These are phyloP conservation scores for Piloderma croceum DNA, from an alignment of 768 basidiomycete species.

Conservation along the genomic window DNA sequence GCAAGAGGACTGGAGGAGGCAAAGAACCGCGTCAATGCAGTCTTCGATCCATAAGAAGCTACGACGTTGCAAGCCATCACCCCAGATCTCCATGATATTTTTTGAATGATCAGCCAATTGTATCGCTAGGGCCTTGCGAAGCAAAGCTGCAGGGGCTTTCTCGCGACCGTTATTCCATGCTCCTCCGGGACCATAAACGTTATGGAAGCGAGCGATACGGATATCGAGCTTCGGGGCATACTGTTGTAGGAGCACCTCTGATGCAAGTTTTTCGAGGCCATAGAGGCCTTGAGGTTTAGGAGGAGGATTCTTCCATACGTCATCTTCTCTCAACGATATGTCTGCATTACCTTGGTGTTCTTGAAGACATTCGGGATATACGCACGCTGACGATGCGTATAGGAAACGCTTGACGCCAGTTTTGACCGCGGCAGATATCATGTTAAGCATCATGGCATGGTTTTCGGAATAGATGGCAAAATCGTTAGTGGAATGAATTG, in stretches of 20 bases:
- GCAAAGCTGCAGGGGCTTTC: conserved; percentile 52
- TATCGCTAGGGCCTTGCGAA: conserved; percentile 45
- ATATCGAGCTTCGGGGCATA: conserved; percentile 29
- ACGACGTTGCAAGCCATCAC: conserved; percentile 45
- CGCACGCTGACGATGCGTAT: conserved; percentile 56
- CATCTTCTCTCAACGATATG: conserved; percentile 41
- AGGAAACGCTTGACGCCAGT: conserved; percentile 41
- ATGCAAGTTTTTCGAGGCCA: conserved; percentile 51
- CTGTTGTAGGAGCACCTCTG: conserved; percentile 40
- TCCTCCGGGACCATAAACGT: conserved; percentile 51
- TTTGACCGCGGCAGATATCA: conserved; percentile 35
- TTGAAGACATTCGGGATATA: conserved; percentile 47
- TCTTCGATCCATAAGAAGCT: conserved; percentile 55
- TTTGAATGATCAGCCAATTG: conserved; percentile 13
- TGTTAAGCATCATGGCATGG: conserved; percentile 42
- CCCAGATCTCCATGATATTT: conserved; percentile 48
- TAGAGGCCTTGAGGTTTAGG: conserved; percentile 52
- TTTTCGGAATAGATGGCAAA: conserved; percentile 45
- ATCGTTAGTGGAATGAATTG: conserved; percentile 48
- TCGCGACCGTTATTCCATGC: conserved; percentile 51
- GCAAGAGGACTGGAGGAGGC: conserved; percentile 35
- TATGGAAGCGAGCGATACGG: conserved; percentile 52
- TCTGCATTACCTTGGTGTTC: conserved; percentile 19
- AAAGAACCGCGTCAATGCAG: conserved; percentile 44
- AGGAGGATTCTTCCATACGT: conserved; percentile 34